Base-by-base conservation (phyloP, 352 stramenopile genomes). In the Phytophthora fragariae region DNA sequence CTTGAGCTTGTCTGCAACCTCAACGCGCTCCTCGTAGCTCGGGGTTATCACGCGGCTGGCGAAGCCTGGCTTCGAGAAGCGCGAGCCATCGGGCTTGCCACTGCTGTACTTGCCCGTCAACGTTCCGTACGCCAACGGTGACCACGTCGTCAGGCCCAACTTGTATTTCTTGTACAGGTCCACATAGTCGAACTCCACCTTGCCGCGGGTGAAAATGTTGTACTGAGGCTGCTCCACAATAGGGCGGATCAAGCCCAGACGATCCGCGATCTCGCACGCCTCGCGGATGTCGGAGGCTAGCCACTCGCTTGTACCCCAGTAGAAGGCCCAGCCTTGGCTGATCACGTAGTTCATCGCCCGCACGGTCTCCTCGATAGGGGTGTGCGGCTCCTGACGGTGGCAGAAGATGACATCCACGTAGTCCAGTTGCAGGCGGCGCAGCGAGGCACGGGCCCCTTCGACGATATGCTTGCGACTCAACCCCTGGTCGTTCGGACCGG, bases 331-430 rank as follows among this genome's bases (percentile, higher is more conserved):
- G 8, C 58, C 58, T 15, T 57, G 41, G 17, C 49, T 35, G 44
- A 57, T 65, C 3, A 93, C 46, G 57, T 76, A 81, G 60, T 80
- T 91, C 84, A 94, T 92, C n/a, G 84, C 80, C 15, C 86, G 80
- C 9, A 75, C 68, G 6, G 54, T 75, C 50, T 92, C 88, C 58
- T 92, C 83, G 15, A 91, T 89, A 1, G 86, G 83, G 21, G 80
- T 89, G 35, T 61, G 65, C 10, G 79, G 74, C 55, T 93, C 84
- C 15, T 76, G 72, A 15, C 83, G 82, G 56, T 93, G 86, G 53
- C 76, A 87, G 57, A 90, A 93, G 49, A 91, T 71, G 2, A 93
- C 62, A 44, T 93, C 86, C 12, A 92, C 81, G 46, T 89, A 90
- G 17, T 88, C 75, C 8, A 2, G 57, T 4, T 50, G 44, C 44